phyloP scores from a whole-genome alignment of 2,329 filamentous ascomycete species.

The Bipolaris sorokiniana region DNA sequence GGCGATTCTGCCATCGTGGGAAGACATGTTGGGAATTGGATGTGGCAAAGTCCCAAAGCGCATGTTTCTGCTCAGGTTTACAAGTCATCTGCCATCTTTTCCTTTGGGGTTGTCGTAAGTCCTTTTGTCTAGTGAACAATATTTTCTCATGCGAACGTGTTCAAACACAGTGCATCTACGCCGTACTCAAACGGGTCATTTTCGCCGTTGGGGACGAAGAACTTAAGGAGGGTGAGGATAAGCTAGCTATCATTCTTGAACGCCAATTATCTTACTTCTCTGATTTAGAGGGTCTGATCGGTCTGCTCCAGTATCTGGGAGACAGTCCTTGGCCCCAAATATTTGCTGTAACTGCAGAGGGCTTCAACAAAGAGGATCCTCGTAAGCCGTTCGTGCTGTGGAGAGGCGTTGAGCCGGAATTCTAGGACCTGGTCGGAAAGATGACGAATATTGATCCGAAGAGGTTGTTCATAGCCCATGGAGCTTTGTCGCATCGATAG shows the following conservation, averaged over 20 bases:
- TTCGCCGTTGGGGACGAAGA: background rate
- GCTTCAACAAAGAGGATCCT: background rate
- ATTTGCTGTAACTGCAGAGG: too few species aligned
- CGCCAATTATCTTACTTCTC: background rate
- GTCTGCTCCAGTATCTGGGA: background rate
- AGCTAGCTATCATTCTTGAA: background rate
- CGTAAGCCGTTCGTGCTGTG: background rate
- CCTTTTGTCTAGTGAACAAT: background rate
- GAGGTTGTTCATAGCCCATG: too few species aligned
- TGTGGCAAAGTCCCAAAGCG: constrained; percentile 56
- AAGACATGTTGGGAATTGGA: constrained; percentile 51
- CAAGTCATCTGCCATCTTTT: constrained; percentile 54
- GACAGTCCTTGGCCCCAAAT: background rate
- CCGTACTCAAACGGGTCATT: background rate
- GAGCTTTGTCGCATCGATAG: too few species aligned
- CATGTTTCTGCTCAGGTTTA: constrained; percentile 50
- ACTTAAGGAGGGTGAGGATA: background rate
- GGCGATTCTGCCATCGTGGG: constrained; percentile 47
- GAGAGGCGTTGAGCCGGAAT: background rate
- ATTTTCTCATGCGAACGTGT: background rate
- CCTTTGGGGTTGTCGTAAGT: constrained; percentile 53
- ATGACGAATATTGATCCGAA: background rate
- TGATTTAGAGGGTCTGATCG: background rate
- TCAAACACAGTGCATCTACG: background rate
- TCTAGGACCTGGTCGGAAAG: background rate